Evolutionary conservation across 148 eudicot genomes (phyloP).

Genomic region (Camellia sinensis): DNA sequence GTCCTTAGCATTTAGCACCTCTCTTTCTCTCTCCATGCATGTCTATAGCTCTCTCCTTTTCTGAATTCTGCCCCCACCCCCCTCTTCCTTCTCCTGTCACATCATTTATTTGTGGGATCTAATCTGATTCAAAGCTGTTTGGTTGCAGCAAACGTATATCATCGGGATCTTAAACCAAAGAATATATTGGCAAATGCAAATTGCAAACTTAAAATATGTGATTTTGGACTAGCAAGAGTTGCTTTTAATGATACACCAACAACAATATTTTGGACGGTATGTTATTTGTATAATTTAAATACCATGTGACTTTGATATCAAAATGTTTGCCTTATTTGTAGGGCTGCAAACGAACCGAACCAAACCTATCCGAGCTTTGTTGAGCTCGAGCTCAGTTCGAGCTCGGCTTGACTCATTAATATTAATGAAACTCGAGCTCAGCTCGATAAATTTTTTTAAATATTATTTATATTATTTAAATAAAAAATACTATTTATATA

Average conservation of each 20-base stretch:
- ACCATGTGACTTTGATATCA: neutral
- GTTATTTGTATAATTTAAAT: conserved; percentile 8
- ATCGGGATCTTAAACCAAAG: conserved; percentile 92
- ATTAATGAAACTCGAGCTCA: too few species aligned
- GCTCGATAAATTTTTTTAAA: too few species aligned
- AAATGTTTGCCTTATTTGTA: neutral
- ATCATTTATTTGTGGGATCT: neutral
- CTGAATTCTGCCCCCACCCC: neutral
- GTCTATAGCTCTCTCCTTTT: neutral
- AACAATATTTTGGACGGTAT: conserved; percentile 81
- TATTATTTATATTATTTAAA: too few species aligned
- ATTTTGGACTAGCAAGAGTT: conserved; percentile 92
- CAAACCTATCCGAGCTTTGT: too few species aligned
- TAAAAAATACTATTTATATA: too few species aligned
- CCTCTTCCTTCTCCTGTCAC: too few species aligned
- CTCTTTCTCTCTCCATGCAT: neutral
- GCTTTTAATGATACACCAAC: conserved; percentile 85
- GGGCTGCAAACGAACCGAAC: too few species aligned
- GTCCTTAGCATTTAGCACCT: neutral
- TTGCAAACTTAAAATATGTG: conserved; percentile 91
- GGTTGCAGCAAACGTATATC: conserved; percentile 87
- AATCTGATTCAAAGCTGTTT: conserved; percentile 17
- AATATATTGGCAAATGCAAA: conserved; percentile 92
- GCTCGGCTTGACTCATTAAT: too few species aligned
- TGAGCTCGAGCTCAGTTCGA: too few species aligned